These are phyloP conservation scores for Hirsutella rhossiliensis DNA, from an alignment of 2,329 filamentous ascomycete species.

Conservation along the genomic window DNA sequence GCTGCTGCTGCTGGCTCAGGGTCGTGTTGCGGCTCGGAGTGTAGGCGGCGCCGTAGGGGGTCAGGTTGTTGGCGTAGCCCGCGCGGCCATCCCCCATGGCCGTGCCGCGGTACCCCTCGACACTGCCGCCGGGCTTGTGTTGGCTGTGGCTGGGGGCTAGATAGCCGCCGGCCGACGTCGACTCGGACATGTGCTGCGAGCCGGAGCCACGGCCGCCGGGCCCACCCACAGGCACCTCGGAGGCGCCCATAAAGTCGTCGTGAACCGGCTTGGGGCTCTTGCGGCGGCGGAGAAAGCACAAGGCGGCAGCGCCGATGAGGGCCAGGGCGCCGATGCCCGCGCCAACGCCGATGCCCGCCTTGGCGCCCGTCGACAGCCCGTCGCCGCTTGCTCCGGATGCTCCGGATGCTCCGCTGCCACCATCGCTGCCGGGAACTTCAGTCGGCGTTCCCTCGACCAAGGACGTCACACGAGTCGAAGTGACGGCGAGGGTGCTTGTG, in stretches of 20 bases:
- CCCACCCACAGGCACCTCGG: constrained; percentile 28
- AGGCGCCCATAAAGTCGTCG: constrained; percentile 28
- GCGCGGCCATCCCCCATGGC: constrained; percentile 25
- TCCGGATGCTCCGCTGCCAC: constrained; percentile 5
- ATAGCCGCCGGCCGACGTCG: constrained; percentile 12
- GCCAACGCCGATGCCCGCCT: constrained; percentile 30
- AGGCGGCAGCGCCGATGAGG: constrained; percentile 16
- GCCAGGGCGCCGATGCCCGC: constrained; percentile 23
- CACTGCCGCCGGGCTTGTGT: constrained; percentile 9
- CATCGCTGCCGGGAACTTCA: constrained; percentile 11
- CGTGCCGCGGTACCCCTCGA: constrained; percentile 27
- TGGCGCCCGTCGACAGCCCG: constrained; percentile 28
- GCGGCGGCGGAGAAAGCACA: constrained; percentile 19
- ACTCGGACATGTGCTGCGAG: constrained; percentile 19
- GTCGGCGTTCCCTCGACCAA: constrained; percentile 18
- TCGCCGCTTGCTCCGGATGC: constrained; percentile 4
- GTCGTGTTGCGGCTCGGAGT: constrained; percentile 10
- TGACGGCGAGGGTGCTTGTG: constrained; percentile 24
- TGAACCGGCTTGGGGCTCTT: constrained; percentile 19
- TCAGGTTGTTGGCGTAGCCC: constrained; percentile 27
- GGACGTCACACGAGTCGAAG: constrained; percentile 17
- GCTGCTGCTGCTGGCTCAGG: constrained; percentile 1
- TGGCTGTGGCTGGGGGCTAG: constrained; percentile 14
- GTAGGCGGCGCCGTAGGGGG: constrained; percentile 19
- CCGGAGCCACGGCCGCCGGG: constrained; percentile 8